Percentiles rank a stretch among this genome's conserved stretches.
Conservation (phyloP, 1,139 yeast genomes). For the Pichia sp. region DNA sequence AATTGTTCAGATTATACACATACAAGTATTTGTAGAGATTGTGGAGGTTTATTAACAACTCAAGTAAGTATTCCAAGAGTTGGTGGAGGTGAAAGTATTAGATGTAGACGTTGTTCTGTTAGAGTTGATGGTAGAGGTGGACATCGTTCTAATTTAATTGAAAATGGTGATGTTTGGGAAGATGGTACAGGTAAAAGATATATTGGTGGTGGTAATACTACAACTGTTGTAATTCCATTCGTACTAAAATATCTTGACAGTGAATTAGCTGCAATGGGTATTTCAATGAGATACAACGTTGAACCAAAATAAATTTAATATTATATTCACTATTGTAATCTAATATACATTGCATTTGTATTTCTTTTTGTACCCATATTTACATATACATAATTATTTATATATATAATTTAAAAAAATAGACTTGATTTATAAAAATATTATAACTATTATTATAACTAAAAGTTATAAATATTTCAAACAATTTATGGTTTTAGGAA, state of each 20-base stretch:
- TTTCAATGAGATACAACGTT: slow-evolving; percentile 80
- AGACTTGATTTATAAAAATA: too few species aligned
- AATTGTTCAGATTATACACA: slow-evolving; percentile 96
- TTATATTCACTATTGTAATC: too few species aligned
- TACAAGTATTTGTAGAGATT: slow-evolving; percentile 79
- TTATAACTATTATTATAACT: too few species aligned
- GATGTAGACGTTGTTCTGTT: slow-evolving; percentile 89
- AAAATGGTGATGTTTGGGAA: slow-evolving; percentile 88
- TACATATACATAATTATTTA: too few species aligned
- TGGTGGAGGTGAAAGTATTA: slow-evolving; percentile 68
- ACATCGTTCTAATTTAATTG: slow-evolving; percentile 30
- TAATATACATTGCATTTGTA: too few species aligned
- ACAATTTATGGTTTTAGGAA: too few species aligned
- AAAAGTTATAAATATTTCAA: too few species aligned
- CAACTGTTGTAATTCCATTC: slow-evolving; percentile 94
- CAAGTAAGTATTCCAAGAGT: slow-evolving; percentile 88
- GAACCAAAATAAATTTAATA: slow-evolving; percentile 40
- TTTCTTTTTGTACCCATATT: too few species aligned
- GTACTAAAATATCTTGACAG: slow-evolving; percentile 93
- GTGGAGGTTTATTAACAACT: slow-evolving; percentile 88
- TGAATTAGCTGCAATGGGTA: slow-evolving; percentile 97
- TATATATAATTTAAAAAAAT: too few species aligned
- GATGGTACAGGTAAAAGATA: slow-evolving; percentile 92
- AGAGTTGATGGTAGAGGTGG: slow-evolving; percentile 45
- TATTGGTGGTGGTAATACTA: slow-evolving; percentile 85